Percentiles rank a stretch among this genome's conserved stretches.
Conservation (phyloP, 371 early-diverging fungal species). For the Haplosporangium sp. region DNA sequence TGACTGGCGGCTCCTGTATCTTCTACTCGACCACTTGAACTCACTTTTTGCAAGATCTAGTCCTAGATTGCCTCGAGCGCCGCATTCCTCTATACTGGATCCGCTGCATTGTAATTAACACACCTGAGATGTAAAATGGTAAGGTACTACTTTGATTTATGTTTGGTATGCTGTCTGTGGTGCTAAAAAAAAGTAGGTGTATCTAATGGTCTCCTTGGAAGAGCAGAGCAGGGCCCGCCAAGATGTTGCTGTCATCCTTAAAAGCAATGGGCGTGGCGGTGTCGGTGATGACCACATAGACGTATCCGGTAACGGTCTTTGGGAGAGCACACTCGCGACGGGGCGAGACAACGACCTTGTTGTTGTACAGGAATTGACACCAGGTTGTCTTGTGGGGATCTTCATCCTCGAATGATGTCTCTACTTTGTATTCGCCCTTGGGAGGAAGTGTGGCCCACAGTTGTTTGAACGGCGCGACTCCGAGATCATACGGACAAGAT, state of each 20-base stretch:
- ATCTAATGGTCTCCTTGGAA: conserved; percentile 29
- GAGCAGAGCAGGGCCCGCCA: conserved; percentile 41
- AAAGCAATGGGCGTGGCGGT: conserved; percentile 18
- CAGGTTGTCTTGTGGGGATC: background rate
- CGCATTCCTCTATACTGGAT: too few relatives aligned
- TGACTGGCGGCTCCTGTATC: too few relatives aligned
- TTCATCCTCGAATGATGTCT: conserved; percentile 7
- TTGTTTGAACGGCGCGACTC: conserved; percentile 18
- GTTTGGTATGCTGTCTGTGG: background rate
- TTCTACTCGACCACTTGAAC: too few relatives aligned
- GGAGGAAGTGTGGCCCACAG: conserved; percentile 5
- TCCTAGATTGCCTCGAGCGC: too few relatives aligned
- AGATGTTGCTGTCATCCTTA: conserved; percentile 16
- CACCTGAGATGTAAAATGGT: too few relatives aligned
- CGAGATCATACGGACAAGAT: conserved; percentile 22
- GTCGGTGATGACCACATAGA: conserved; percentile 34
- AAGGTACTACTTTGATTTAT: too few relatives aligned
- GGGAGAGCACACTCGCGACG: conserved; percentile 21
- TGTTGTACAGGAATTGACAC: conserved; percentile 33
- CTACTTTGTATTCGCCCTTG: conserved; percentile 3
- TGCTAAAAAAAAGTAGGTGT: background rate
- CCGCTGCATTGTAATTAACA: too few relatives aligned
- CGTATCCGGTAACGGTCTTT: conserved; percentile 11
- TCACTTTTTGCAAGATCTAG: too few relatives aligned
- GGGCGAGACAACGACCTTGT: conserved; percentile 23